Conservation (phyloP, 495 filamentous ascomycete species). For the Lepidopterella palustris region DNA sequence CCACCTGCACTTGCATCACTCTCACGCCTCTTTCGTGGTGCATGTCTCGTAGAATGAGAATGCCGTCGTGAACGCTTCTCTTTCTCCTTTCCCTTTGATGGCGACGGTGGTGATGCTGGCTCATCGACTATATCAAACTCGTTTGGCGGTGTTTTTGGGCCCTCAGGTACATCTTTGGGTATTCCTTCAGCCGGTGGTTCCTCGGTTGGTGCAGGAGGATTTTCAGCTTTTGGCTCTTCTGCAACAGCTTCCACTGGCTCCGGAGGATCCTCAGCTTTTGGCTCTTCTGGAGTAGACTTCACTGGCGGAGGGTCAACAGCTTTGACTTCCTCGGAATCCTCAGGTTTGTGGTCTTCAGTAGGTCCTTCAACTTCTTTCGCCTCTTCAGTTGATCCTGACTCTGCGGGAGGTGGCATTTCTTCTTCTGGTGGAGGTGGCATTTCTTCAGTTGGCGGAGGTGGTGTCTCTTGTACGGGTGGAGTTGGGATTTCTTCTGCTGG, state of each 20-base stretch:
- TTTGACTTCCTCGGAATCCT: background rate
- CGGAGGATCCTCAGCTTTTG: background rate
- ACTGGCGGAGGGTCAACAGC: no score
- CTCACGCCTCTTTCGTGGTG: constrained; percentile 16
- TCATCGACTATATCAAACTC: constrained; percentile 12
- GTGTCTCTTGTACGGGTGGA: background rate
- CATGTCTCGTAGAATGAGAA: constrained; percentile 10
- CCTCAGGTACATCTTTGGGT: background rate
- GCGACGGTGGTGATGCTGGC: constrained; percentile 1
- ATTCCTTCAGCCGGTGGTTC: background rate
- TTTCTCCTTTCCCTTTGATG: no score
- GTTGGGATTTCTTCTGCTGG: background rate
- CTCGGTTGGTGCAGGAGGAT: background rate
- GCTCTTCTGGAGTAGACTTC: background rate
- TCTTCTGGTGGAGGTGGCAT: no score
- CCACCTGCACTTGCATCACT: constrained; percentile 19
- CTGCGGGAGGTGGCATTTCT: no score
- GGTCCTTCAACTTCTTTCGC: background rate
- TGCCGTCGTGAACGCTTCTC: constrained; percentile 17
- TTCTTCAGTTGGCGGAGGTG: background rate
- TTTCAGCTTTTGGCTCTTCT: background rate
- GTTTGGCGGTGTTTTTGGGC: constrained; percentile 16
- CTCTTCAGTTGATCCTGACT: background rate
- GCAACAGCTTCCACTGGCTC: background rate
- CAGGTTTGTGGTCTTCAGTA: background rate